Base-by-base conservation (phyloP, 192 early-diverging fungal genomes). In the Gonapodya sp. region DNA sequence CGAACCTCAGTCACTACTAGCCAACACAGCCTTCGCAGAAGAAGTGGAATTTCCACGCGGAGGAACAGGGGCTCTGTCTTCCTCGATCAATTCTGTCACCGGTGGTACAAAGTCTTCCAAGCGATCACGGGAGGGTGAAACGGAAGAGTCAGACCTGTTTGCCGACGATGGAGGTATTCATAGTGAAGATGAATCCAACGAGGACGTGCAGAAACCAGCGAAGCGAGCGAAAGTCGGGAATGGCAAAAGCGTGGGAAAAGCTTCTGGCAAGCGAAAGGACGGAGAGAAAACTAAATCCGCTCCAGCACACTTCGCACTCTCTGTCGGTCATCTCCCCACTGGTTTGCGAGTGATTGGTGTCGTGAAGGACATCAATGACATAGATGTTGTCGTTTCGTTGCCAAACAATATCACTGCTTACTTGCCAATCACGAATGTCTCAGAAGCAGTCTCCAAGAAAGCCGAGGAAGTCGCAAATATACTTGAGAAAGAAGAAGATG, bases 361-460 rank as follows among this genome's bases (percentile, higher is more conserved):
- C 81, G 89, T 98, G 72, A 88, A 91, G 32, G 88, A 91, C 32
- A 93, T 98, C 80, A 90, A 90, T 80, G 92, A 93, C 31, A 89
- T 96, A n/a, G 92, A 96, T 81, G 74, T 97, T 35, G 86, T 91
- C 35, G 89, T 98, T 18, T 89, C 93, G 31, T 88, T 98, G 80
- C 96, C 96, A 1, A 91, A 95, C 82, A 94, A 96, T 81, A 85
- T 97, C 64, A 87, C 87, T 0, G 96, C 96, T 46, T 88, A 85
- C 73, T 92, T 97, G 74, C 89, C 94, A 33, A 97, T 98, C 81
- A 94, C 95, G 32, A 94, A 96, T 78, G 91, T 98, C 73, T 96
- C 94, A 0, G 87, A 91, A 14, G 82, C 89, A 34, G 81, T 97
- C 64, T 91, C 95, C 36, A 83, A 87, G 73, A 78, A 87, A 73